These are phyloP conservation scores for Penicillium sp. DNA, from an alignment of 2,329 filamentous ascomycete species.

Conservation along the genomic window DNA sequence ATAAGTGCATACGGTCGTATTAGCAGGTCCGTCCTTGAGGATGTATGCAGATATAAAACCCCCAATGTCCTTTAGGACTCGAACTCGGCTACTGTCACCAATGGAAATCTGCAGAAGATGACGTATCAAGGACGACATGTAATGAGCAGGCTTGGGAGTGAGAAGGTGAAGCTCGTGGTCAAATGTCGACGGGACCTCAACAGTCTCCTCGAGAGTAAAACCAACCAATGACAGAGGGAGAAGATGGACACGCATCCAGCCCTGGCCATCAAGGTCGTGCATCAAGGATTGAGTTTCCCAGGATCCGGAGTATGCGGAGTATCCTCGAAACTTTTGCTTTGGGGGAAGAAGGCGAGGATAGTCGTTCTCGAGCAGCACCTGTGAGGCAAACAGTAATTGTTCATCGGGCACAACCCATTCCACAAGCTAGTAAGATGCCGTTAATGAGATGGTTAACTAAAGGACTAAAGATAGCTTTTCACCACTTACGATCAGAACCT, in stretches of 20 bases:
- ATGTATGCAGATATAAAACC: background rate
- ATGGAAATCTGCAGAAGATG: background rate
- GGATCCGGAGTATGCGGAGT: no score
- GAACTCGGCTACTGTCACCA: accelerated
- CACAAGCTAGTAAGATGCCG: no score
- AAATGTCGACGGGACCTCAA: background rate
- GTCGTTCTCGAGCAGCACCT: background rate
- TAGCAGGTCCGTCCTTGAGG: background rate
- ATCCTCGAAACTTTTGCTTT: no score
- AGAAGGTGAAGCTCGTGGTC: background rate
- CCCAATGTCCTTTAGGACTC: background rate
- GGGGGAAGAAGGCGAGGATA: background rate
- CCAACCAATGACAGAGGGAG: background rate
- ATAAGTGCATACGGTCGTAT: background rate
- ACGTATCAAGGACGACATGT: background rate
- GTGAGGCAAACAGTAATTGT: no score
- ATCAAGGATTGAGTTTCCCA: background rate
- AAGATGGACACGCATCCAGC: background rate
- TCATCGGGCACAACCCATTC: no score
- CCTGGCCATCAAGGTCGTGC: background rate
- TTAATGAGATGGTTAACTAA: no score
- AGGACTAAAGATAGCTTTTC: no score
- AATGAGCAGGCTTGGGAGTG: background rate
- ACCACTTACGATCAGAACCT: no score
- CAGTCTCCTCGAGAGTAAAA: background rate